Conservation (phyloP, 2,329 filamentous ascomycete species). For the Cordyceps militaris region DNA sequence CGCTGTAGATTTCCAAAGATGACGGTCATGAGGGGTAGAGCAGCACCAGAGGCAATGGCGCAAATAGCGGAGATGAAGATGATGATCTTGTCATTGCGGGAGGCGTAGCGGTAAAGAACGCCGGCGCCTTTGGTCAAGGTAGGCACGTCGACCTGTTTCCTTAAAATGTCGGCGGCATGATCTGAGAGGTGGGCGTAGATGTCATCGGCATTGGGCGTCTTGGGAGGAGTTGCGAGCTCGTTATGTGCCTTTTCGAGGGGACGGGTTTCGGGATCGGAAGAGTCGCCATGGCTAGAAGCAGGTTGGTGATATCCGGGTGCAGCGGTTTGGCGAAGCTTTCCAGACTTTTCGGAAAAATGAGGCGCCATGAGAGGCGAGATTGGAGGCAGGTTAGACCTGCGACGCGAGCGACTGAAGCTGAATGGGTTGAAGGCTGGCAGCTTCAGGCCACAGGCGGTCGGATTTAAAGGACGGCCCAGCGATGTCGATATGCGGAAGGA, state of each 20-base stretch:
- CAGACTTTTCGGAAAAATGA: not conserved
- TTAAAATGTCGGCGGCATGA: conserved; percentile 60
- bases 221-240: conserved; percentile 27
- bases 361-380: conserved; percentile 16
- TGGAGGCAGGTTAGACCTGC: conserved; percentile 4
- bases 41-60: conserved; percentile 66
- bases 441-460: not conserved
- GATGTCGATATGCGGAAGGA: not conserved
- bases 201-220: conserved; percentile 38
- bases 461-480: not conserved
- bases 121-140: conserved; percentile 56
- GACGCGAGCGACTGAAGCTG: not conserved
- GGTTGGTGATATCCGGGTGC: conserved; percentile 21
- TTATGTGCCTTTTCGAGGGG: conserved; percentile 38
- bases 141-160: conserved; percentile 59
- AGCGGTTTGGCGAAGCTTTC: conserved; percentile 11
- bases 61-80: conserved; percentile 54
- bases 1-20: conserved; percentile 72
- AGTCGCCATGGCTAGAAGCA: conserved; percentile 30
- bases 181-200: conserved; percentile 56
- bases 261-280: conserved; percentile 23
- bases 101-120: conserved; percentile 64
- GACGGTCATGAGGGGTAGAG: conserved; percentile 72
- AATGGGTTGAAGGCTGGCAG: not conserved
- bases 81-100: conserved; percentile 56